Conservation (phyloP, 192 early-diverging fungal species). For the Phycomyces blakesleeanus region DNA sequence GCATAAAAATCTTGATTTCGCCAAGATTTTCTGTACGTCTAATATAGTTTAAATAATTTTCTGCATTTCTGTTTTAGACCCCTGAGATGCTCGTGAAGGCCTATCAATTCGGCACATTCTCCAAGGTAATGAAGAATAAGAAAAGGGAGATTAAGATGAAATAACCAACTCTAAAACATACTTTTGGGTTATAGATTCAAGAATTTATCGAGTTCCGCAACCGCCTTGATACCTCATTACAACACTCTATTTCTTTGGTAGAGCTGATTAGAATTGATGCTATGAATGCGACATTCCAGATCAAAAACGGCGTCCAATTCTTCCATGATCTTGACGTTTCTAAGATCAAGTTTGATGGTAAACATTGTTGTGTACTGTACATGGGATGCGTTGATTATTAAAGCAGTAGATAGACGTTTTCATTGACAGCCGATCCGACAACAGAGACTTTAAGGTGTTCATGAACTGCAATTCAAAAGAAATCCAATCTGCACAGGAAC, state of each 20-base stretch:
- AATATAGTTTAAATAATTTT: background rate
- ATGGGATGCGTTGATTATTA: background rate
- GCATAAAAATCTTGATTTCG: background rate
- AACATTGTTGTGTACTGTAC: background rate
- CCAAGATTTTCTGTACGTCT: background rate
- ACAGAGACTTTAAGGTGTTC: slow-evolving; percentile 71
- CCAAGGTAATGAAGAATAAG: slow-evolving; percentile 54
- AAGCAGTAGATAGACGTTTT: slow-evolving; percentile 32
- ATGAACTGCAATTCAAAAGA: slow-evolving; percentile 45
- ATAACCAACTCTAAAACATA: background rate
- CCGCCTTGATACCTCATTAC: slow-evolving; percentile 69
- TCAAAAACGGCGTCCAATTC: slow-evolving; percentile 45
- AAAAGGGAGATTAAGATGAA: background rate
- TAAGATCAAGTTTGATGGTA: slow-evolving; percentile 56
- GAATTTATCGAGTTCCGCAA: slow-evolving; percentile 84
- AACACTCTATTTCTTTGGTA: slow-evolving; percentile 63
- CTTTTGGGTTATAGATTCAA: slow-evolving; percentile 52
- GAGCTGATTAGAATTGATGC: slow-evolving; percentile 65
- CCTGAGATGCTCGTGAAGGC: slow-evolving; percentile 86
- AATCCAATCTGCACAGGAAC: slow-evolving; percentile 29
- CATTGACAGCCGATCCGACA: slow-evolving; percentile 52
- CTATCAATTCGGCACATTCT: slow-evolving; percentile 80
- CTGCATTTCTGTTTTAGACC: slow-evolving; percentile 50
- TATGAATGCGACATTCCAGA: slow-evolving; percentile 43
- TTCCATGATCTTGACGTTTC: slow-evolving; percentile 52